A percentile compares a stretch with the other conserved stretches of the same genome.
Conservation (phyloP, 176 grass and related monocot genomes). For the Coix lacrymajobi region DNA sequence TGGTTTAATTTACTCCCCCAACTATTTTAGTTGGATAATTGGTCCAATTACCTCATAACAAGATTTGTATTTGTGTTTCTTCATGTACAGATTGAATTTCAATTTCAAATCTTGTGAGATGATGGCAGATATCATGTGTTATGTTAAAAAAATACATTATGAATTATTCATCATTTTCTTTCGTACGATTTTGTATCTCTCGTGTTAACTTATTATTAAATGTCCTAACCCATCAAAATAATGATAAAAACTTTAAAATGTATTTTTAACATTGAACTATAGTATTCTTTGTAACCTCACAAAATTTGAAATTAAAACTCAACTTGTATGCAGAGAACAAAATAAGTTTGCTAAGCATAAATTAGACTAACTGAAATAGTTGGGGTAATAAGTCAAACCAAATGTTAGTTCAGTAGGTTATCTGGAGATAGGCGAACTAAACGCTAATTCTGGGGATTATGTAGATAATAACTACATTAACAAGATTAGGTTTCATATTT, state of each 20-base stretch:
- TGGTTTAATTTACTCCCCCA: neutral
- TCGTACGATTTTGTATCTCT: neutral
- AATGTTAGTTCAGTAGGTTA: no score
- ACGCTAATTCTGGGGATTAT: neutral
- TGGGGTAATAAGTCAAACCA: no score
- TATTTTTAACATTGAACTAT: neutral
- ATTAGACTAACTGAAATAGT: no score
- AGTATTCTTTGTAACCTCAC: neutral
- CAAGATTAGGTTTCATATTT: neutral
- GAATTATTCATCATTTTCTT: neutral
- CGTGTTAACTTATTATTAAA: neutral
- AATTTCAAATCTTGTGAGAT: neutral
- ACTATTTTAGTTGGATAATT: neutral
- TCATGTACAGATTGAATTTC: neutral
- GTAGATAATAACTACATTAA: neutral
- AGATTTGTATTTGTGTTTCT: neutral
- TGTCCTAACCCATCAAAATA: neutral
- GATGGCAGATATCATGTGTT: neutral
- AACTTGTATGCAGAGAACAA: neutral
- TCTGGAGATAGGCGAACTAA: neutral
- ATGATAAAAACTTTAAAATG: neutral
- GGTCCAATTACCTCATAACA: neutral
- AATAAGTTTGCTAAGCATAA: neutral
- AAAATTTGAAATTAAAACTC: neutral
- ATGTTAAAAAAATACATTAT: neutral